Evolutionary conservation across 495 filamentous ascomycete genomes (phyloP).

Genomic region (Daldinia vernicosa): DNA sequence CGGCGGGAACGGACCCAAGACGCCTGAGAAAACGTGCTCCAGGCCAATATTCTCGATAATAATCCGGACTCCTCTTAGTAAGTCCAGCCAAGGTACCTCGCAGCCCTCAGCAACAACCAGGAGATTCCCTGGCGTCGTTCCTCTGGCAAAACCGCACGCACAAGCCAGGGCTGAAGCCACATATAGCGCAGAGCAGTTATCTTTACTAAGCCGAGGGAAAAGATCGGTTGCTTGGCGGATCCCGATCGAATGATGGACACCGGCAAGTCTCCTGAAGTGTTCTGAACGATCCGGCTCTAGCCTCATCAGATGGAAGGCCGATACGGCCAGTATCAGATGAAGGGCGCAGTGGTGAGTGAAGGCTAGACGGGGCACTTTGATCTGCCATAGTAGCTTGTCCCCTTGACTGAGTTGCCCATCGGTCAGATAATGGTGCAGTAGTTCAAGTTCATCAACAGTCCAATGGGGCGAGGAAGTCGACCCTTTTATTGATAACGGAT

Average conservation of each 20-base stretch:
- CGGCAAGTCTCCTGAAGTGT: background rate
- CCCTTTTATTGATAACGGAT: background rate
- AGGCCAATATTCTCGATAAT: background rate
- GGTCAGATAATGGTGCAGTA: background rate
- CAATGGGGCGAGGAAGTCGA: background rate
- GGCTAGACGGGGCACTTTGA: background rate
- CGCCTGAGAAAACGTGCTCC: background rate
- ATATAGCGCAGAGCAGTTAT: background rate
- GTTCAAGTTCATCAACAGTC: background rate
- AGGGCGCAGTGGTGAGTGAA: background rate
- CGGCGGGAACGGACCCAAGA: background rate
- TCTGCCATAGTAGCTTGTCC: background rate
- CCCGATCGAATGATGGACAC: background rate
- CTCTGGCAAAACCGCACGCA: background rate
- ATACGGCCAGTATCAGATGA: background rate
- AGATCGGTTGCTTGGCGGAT: background rate
- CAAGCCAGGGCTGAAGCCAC: background rate
- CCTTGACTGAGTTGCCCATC: background rate
- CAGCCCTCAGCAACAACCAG: background rate
- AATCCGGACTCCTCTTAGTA: background rate
- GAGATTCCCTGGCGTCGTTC: background rate
- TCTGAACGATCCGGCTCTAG: background rate
- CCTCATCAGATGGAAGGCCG: background rate
- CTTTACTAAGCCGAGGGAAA: background rate
- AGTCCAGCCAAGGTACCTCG: background rate